Percentiles rank a stretch among this genome's conserved stretches.
Conservation (phyloP, 2,329 filamentous ascomycete genomes). For the Paecilomyces sp. region DNA sequence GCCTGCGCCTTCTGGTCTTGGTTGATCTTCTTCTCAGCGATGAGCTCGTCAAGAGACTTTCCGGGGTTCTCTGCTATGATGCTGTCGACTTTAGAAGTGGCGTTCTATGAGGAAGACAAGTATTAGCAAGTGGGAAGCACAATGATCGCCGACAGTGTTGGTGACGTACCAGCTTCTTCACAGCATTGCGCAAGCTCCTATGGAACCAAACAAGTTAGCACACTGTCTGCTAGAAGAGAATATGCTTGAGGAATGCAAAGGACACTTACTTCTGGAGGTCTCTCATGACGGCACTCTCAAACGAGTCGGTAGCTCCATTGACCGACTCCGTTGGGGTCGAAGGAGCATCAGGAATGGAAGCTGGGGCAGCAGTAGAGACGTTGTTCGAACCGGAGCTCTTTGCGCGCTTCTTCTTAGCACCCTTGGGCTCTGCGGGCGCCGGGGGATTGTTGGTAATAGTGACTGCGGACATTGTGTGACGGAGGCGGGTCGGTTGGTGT, state of each 20-base stretch:
- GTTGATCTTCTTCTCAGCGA: constrained; percentile 58
- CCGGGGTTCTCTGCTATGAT: constrained; percentile 55
- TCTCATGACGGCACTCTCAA: constrained; percentile 73
- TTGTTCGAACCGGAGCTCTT: constrained; percentile 37
- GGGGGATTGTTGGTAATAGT: constrained; percentile 57
- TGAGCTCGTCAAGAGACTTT: constrained; percentile 55
- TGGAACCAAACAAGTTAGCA: constrained; percentile 11
- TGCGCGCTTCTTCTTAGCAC: constrained; percentile 57
- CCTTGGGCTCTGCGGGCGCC: constrained; percentile 56
- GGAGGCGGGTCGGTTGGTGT: constrained; percentile 5
- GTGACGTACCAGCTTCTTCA: constrained; percentile 81
- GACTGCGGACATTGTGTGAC: constrained; percentile 54
- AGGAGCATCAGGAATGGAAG: constrained; percentile 17
- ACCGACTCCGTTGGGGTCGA: constrained; percentile 33
- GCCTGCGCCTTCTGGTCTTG: constrained; percentile 57
- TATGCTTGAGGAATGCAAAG: constrained; percentile 1
- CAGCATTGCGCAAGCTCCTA: constrained; percentile 83
- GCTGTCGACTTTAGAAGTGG: constrained; percentile 53
- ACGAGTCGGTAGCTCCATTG: constrained; percentile 53
- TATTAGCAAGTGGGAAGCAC: constrained; percentile 10
- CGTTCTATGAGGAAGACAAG: constrained; percentile 36
- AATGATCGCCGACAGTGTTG: not conserved
- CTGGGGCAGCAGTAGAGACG: constrained; percentile 30
- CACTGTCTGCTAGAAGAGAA: constrained; percentile 10
- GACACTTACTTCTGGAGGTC: constrained; percentile 77